Evolutionary conservation across 2,329 filamentous ascomycete genomes (phyloP).

Genomic region (Fusarium lateritium): DNA sequence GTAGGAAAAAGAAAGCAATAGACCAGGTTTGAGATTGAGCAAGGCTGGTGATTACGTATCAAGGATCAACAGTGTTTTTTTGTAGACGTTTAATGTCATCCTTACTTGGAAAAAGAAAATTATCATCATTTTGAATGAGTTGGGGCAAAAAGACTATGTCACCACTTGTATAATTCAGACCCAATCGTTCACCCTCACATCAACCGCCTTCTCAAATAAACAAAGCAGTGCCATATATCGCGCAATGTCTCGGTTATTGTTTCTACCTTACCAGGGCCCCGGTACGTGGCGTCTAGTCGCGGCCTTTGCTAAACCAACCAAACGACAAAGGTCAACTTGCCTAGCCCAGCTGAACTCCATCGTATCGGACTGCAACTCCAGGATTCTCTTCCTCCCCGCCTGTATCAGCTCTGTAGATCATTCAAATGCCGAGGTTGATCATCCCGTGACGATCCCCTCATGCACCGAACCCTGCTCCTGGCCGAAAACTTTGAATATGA

Average conservation of each 20-base stretch:
- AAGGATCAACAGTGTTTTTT: not conserved
- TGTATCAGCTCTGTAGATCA: conserved; percentile 25
- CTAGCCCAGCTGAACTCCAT: conserved; percentile 15
- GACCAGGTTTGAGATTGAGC: conserved; percentile 15
- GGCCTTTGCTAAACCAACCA: not conserved
- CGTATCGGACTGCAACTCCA: conserved; percentile 8
- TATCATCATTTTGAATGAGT: not conserved
- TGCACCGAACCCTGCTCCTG: conserved; percentile 30
- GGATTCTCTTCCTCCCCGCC: conserved; percentile 8
- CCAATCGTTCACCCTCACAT: conserved; percentile 12
- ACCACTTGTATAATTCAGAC: not conserved
- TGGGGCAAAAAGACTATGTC: conserved; percentile 10
- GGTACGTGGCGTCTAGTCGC: conserved; percentile 8
- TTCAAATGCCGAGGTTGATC: conserved; percentile 16
- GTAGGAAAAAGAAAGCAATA: conserved; percentile 9
- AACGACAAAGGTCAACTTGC: conserved; percentile 6
- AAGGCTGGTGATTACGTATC: conserved; percentile 11
- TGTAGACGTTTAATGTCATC: not conserved
- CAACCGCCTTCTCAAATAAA: not conserved
- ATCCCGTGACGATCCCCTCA: conserved; percentile 41
- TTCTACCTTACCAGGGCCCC: conserved; percentile 11
- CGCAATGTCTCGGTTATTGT: not conserved
- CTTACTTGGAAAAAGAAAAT: not conserved
- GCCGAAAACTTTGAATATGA: not conserved
- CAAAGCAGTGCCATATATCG: not conserved